Percentiles rank a stretch among this genome's conserved stretches.
These are phyloP conservation scores for Selaginella tamariscina DNA, from an alignment of 75 land plant species.

Conservation along the genomic window DNA sequence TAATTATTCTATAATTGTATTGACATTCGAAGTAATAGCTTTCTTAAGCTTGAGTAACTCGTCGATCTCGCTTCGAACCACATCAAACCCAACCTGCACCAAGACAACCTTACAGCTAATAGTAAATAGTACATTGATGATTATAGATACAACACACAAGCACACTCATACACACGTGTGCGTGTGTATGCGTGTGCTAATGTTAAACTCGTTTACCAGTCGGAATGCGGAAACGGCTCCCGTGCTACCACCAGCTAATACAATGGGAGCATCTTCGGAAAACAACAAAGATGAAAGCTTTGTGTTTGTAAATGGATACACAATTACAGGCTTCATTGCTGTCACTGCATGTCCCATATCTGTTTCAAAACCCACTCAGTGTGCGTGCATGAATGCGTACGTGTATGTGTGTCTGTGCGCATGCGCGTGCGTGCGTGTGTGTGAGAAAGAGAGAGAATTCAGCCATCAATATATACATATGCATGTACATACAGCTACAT, in stretches of 20 bases:
- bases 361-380: background rate
- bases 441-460: background rate
- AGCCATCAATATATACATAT: background rate
- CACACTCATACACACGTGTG: background rate
- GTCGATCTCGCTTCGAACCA: conserved; percentile 14
- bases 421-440: background rate
- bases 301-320: conserved; percentile 16
- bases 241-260: conserved; percentile 23
- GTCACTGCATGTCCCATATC: conserved; percentile 35
- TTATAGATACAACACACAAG: background rate
- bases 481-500: background rate
- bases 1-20: background rate
- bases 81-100: conserved; percentile 24
- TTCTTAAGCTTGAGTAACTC: conserved; percentile 25
- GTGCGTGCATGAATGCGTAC: background rate
- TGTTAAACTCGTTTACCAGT: conserved; percentile 17
- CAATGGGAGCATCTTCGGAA: conserved; percentile 24
- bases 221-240: conserved; percentile 20
- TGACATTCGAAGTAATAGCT: conserved; percentile 21
- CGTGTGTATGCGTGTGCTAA: background rate
- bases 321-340: conserved; percentile 29
- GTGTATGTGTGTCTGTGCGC: background rate
- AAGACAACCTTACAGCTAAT: background rate
- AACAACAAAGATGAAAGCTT: conserved; percentile 25
- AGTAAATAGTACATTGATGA: background rate